A percentile compares a stretch with the other conserved stretches of the same genome.
Conservation (phyloP, 371 early-diverging fungal species). For the Nematocida sp. region DNA sequence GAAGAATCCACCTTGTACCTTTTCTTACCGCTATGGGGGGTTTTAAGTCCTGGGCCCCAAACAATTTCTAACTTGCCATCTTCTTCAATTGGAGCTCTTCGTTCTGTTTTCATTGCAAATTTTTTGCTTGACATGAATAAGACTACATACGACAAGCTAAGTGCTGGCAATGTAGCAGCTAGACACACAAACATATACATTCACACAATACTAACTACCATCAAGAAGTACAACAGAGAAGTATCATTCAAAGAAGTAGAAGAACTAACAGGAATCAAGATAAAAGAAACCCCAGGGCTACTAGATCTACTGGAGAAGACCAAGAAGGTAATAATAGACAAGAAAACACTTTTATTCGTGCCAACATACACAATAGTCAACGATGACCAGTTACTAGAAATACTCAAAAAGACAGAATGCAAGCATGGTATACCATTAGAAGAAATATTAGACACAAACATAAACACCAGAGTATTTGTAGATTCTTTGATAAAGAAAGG, state of each 20-base stretch:
- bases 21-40: no score
- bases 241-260: constrained; percentile 60
- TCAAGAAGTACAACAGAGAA: constrained; percentile 51
- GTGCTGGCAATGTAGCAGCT: constrained; percentile 4
- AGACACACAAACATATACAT: constrained; percentile 64
- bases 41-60: no score
- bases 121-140: constrained; percentile 46
- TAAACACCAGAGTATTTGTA: constrained; percentile 55
- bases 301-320: constrained; percentile 59
- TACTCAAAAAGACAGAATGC: constrained; percentile 48
- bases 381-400: constrained; percentile 58
- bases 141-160: constrained; percentile 36
- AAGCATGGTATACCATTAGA: constrained; percentile 61
- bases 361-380: constrained; percentile 59
- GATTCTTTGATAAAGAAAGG: constrained; percentile 48
- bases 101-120: background rate
- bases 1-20: no score
- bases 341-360: constrained; percentile 57
- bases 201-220: constrained; percentile 57
- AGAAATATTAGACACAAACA: constrained; percentile 57
- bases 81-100: background rate
- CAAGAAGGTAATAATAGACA: constrained; percentile 53
- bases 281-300: constrained; percentile 54
- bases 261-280: constrained; percentile 49
- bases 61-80: background rate